phyloP scores from a whole-genome alignment of 2,329 filamentous ascomycete species.

The Chaetomium strumarium region DNA sequence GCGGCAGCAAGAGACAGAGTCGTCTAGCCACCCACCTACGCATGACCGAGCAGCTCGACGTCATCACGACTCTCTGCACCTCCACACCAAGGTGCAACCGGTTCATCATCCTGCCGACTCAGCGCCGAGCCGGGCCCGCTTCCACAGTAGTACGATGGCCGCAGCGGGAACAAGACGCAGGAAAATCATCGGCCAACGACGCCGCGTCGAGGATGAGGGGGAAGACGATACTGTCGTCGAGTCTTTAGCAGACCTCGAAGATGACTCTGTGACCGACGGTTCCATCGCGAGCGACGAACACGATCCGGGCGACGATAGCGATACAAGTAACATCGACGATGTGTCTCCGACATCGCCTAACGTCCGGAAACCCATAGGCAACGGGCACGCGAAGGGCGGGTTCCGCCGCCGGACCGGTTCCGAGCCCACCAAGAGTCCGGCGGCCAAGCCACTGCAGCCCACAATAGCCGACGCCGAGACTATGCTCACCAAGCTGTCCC shows the following conservation, averaged over 20 bases:
- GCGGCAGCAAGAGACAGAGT: conserved; percentile 3
- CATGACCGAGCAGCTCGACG: conserved; percentile 20
- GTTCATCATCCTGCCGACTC: conserved; percentile 10
- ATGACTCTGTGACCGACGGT: conserved; percentile 61
- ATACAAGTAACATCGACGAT: conserved; percentile 58
- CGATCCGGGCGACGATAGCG: conserved; percentile 54
- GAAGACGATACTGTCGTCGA: conserved; percentile 59
- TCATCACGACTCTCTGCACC: conserved; percentile 22
- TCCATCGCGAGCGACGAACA: conserved; percentile 58
- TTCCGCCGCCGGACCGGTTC: conserved; percentile 22
- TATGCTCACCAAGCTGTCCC: conserved; percentile 51
- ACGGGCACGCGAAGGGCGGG: conserved; percentile 36
- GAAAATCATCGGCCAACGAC: conserved; percentile 61
- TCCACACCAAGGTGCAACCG: conserved; percentile 14
- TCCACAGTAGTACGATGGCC: conserved; percentile 23
- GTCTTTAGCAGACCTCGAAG: conserved; percentile 49
- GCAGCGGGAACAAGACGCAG: conserved; percentile 47
- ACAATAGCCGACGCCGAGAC: conserved; percentile 49
- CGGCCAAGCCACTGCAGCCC: conserved; percentile 34
- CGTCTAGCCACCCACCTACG: conserved; percentile 13
- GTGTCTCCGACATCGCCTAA: conserved; percentile 45
- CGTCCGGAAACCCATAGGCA: conserved; percentile 35
- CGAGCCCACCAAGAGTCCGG: conserved; percentile 26
- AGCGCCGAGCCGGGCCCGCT: conserved; percentile 4
- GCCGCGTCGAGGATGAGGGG: conserved; percentile 64